Conservation (phyloP, 148 eudicot species). For the Oxyria digyna region DNA sequence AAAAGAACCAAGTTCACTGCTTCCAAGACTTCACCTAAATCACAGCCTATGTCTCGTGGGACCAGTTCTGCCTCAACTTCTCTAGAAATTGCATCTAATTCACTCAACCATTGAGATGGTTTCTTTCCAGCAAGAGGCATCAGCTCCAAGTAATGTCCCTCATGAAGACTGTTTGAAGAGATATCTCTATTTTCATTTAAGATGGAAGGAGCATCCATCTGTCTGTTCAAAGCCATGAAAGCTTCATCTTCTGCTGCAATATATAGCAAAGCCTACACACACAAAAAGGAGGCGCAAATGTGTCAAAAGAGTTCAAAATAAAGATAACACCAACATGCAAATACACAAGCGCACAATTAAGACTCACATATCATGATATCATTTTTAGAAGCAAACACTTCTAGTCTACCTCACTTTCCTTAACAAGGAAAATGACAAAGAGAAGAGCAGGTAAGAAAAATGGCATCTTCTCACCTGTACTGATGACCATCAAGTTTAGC, state of each 20-base stretch:
- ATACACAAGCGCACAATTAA: not conserved
- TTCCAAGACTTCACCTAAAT: conserved; percentile 77
- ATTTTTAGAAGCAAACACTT: not conserved
- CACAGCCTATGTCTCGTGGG: conserved; percentile 84
- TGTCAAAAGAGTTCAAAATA: not conserved
- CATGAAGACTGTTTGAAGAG: conserved; percentile 16
- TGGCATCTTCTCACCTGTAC: conserved; percentile 24
- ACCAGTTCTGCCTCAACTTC: conserved; percentile 81
- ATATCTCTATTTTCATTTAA: conserved; percentile 46
- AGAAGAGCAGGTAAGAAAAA: not conserved
- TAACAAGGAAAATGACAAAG: conserved; percentile 4
- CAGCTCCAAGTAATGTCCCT: conserved; percentile 38
- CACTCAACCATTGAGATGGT: conserved; percentile 58
- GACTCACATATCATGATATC: not conserved
- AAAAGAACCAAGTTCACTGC: conserved; percentile 87
- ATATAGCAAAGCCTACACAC: conserved; percentile 61
- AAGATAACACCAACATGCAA: not conserved
- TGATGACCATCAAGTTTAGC: conserved; percentile 29
- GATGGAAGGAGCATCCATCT: conserved; percentile 47
- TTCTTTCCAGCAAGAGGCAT: conserved; percentile 66
- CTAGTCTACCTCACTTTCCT: not conserved
- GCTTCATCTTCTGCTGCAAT: conserved; percentile 90
- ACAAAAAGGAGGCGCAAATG: conserved; percentile 6
- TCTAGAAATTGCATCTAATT: conserved; percentile 61
- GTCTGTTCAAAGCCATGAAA: conserved; percentile 54